A percentile compares a stretch with the other conserved stretches of the same genome.
Conservation (phyloP, 768 basidiomycete species). For the Rhizopogon roseolus region DNA sequence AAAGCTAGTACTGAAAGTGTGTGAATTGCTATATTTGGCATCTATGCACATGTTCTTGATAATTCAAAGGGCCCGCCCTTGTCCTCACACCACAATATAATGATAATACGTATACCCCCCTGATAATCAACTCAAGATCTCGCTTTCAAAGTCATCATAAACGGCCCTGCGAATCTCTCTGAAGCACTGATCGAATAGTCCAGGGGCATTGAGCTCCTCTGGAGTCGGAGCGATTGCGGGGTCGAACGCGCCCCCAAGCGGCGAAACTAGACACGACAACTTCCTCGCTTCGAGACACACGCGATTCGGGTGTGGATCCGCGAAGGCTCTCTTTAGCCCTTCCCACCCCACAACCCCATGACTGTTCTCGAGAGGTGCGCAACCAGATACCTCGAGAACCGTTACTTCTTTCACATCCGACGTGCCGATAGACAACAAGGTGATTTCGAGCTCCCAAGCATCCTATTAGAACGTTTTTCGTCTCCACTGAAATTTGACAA, state of each 20-base stretch:
- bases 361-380: constrained; percentile 3
- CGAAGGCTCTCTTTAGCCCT: constrained; percentile 6
- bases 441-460: constrained; percentile 16
- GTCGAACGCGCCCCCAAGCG: constrained; percentile 1
- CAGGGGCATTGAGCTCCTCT: constrained; percentile 1
- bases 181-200: neutral
- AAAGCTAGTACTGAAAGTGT: too few species aligned
- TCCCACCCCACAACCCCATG: constrained; percentile 7
- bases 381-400: constrained; percentile 3
- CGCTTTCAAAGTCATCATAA: neutral
- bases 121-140: neutral
- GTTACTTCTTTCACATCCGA: neutral
- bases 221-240: constrained; percentile 2
- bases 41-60: too few species aligned
- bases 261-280: constrained; percentile 24
- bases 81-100: too few species aligned
- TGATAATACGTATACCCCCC: neutral
- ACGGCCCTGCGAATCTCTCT: neutral
- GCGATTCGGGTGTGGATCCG: neutral
- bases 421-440: neutral
- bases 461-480: constrained; percentile 7
- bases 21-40: too few species aligned
- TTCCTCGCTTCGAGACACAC: neutral
- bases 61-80: too few species aligned
- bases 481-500: neutral